Evolutionary conservation across 1,284 basidiomycete genomes (phyloP), one percentile per base, ranked within the genome.

Genomic region (Athelia psychrophila): DNA sequence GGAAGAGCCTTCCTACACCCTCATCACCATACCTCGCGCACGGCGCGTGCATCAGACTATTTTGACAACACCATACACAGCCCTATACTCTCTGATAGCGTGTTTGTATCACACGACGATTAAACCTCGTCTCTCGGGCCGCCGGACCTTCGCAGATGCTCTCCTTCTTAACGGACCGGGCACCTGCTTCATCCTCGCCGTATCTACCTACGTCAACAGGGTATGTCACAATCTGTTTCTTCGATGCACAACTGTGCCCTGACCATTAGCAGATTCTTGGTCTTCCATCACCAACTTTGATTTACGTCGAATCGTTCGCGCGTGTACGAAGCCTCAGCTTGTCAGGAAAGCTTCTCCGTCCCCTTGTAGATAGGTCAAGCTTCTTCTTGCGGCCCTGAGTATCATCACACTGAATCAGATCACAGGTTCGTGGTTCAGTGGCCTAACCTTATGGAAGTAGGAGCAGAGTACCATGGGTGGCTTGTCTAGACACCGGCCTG

Each of bases 251-350:
- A 22, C 33, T 50, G 52, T 27, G 53, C 35, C 42, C 47, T 48
- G 40, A 45, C n/a, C 47, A 51, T 36, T 54, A 51, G 19, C 65
- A 96, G 93, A 75, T 96, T 53, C 62, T 96, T 24, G 90, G 88
- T 8, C 66, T 94, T 12, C 72, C 76, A 16, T 80, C 87, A 2
- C 91, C 96, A 2, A 77, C 74, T 44, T 68, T 94, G 24, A 81
- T 99, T 51, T 99, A 98, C 67, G 77, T 98, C 42, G 97, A 99
- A 69, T 95, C 94, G 0, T 97, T 97, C 65, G 95, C 97, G 5
- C 85, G 97, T 15, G 94, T 98, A 5, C 77, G 73, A 25, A 79
- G 80, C 1, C 76, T 98, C 18, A 96, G 93, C 13, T 75, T 98
- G 16, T 93, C 94, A 20, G 96, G 87, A 23, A 91, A 82, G 61